Conservation (phyloP, 495 filamentous ascomycete species). For the Aspergillus cavernicola region DNA sequence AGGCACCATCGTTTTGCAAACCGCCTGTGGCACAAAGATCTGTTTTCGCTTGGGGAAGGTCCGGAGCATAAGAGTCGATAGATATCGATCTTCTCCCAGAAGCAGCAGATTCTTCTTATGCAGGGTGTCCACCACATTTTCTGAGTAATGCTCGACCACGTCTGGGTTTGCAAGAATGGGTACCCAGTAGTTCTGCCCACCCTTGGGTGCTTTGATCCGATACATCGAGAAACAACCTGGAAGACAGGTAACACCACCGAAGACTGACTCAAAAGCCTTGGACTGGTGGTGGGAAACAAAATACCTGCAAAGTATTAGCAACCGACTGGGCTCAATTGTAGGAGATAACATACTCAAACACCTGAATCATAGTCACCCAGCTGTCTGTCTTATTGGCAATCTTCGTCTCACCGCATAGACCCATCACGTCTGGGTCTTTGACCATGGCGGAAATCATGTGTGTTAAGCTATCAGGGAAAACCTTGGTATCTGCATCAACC, state of each 20-base stretch:
- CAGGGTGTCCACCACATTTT: slow-evolving; percentile 98
- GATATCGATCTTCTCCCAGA: slow-evolving; percentile 94
- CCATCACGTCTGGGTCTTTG: slow-evolving; percentile 99
- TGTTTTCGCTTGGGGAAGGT: slow-evolving; percentile 99
- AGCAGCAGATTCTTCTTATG: slow-evolving; percentile 98
- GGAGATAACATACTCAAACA: slow-evolving; percentile 70
- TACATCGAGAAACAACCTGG: slow-evolving; percentile 99
- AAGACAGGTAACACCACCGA: slow-evolving; percentile 98
- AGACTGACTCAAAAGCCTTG: slow-evolving; percentile 97
- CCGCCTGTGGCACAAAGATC: slow-evolving; percentile 95
- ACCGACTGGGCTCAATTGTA: neutral
- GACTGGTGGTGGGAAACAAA: slow-evolving; percentile 97
- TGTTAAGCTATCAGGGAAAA: slow-evolving; percentile 95
- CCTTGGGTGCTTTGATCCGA: slow-evolving; percentile 98
- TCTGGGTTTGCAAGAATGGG: slow-evolving; percentile 98
- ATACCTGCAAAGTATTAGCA: slow-evolving; percentile 46
- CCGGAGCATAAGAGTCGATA: slow-evolving; percentile 95
- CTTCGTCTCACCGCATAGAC: slow-evolving; percentile 97
- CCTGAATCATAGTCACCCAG: slow-evolving; percentile 98
- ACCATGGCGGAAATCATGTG: slow-evolving; percentile 99
- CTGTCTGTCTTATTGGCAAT: slow-evolving; percentile 95
- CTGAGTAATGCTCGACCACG: slow-evolving; percentile 98
- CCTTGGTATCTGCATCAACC: slow-evolving; percentile 99
- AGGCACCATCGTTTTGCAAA: slow-evolving; percentile 97
- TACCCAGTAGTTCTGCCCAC: slow-evolving; percentile 98